phyloP scores from a whole-genome alignment of 306 rosid genomes.

The Arachis stenosperma region DNA sequence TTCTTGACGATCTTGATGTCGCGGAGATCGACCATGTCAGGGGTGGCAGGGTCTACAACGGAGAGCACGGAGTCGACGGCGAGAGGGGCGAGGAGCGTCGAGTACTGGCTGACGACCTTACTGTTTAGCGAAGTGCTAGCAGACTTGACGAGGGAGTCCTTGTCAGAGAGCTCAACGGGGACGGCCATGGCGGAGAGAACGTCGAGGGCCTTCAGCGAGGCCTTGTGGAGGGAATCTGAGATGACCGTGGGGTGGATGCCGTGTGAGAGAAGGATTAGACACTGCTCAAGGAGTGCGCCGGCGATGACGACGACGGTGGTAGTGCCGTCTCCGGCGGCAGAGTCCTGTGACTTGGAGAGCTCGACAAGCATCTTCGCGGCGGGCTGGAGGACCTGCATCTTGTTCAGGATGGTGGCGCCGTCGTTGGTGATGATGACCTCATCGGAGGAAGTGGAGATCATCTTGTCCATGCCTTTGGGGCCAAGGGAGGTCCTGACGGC shows the following conservation, averaged over 20 bases:
- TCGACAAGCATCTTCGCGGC: slow-evolving; percentile 99
- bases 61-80: slow-evolving; percentile 90
- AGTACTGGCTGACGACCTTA: slow-evolving; percentile 96
- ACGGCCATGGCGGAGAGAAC: slow-evolving; percentile 93
- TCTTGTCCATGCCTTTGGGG: slow-evolving; percentile 98
- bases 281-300: slow-evolving; percentile 74
- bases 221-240: slow-evolving; percentile 85
- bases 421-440: slow-evolving; percentile 98
- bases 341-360: slow-evolving; percentile 90
- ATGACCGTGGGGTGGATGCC: slow-evolving; percentile 92
- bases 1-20: slow-evolving; percentile 93
- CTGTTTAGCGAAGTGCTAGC: slow-evolving; percentile 93
- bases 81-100: slow-evolving; percentile 83
- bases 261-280: slow-evolving; percentile 70
- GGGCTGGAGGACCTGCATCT: slow-evolving; percentile 96
- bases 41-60: slow-evolving; percentile 65
- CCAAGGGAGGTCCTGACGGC: slow-evolving; percentile 96
- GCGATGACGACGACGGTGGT: slow-evolving; percentile 95
- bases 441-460: slow-evolving; percentile 88
- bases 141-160: slow-evolving; percentile 80
- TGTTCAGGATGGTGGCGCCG: slow-evolving; percentile 97
- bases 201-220: slow-evolving; percentile 75
- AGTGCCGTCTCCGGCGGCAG: slow-evolving; percentile 96
- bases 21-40: slow-evolving; percentile 82
- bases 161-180: slow-evolving; percentile 87